Percentiles rank a stretch among this genome's conserved stretches.
phyloP scores from a whole-genome alignment of 192 early-diverging fungal species.

The Neocallimastix lanati region DNA sequence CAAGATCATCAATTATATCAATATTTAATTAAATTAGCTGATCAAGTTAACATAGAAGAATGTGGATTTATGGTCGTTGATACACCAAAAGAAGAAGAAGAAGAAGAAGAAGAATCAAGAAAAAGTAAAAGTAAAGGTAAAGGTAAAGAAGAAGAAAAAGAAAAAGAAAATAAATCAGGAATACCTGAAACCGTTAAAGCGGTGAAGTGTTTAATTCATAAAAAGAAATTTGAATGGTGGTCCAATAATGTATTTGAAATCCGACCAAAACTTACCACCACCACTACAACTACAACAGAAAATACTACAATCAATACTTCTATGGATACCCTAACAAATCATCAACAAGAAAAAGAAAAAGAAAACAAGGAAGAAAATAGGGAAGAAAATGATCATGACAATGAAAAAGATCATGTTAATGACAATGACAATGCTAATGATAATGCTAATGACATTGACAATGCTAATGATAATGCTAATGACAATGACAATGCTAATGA shows the following conservation, averaged over 20 bases:
- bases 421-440: too few species aligned
- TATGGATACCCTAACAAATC: too few species aligned
- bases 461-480: too few species aligned
- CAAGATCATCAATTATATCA: background rate
- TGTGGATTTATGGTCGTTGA: background rate
- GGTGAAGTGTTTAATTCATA: background rate
- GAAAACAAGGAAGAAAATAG: background rate
- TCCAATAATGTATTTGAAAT: background rate
- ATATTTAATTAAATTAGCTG: background rate
- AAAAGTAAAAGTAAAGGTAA: too few species aligned
- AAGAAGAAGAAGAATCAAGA: background rate
- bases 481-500: too few species aligned
- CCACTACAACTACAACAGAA: too few species aligned
- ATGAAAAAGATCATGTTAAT: too few species aligned
- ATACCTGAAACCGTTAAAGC: background rate
- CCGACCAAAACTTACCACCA: too few species aligned
- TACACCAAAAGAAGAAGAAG: background rate
- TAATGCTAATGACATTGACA: too few species aligned
- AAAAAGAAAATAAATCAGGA: background rate
- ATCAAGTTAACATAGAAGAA: background rate
- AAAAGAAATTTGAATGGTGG: background rate
- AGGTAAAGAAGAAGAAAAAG: background rate
- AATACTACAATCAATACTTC: too few species aligned
- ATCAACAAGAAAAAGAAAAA: too few species aligned
- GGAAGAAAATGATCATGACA: background rate